Base-by-base conservation (phyloP, 306 rosid genomes). In the Vicia sativa region DNA sequence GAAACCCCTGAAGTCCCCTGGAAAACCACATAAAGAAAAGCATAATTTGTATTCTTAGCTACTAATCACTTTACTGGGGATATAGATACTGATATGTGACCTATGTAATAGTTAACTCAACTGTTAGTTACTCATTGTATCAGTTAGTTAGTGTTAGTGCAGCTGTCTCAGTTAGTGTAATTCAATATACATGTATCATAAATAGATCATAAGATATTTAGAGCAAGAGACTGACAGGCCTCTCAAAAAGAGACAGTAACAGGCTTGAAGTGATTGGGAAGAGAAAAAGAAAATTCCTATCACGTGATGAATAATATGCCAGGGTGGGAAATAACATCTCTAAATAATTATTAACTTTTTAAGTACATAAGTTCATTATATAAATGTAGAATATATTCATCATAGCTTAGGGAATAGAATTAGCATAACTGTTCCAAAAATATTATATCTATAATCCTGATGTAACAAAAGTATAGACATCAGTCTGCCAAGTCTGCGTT, bases 221-320 rank as follows among this genome's bases (percentile, higher is more conserved):
- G 25, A 59, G 65, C 12, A n/a, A 46, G 19, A 46, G 29, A 1
- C 46, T 52, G 50, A 26, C 56, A 59, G 11, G 54, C 63, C 62
- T 46, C 62, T 66, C 37, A 52, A 28, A 45, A 28, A 55, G 39
- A 43, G 55, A 53, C 44, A 31, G 26, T 25, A 26, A 53, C 15
- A 35, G 49, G 49, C 42, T 18, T n/a, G 25, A 55, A 19, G 52
- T 50, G 55, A 25, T 15, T 25, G 57, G 21, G 26, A 12, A 34
- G 62, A 16, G 21, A 49, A 21, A 48, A 15, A 38, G 10, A 44
- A 38, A 34, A 13, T 44, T 25, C 7, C 15, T 11, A 35, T 15
- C 35, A 45, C 48, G 46, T 77, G 42, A 81, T 31, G 61, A 29
- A 54, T 53, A 11, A 53, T 53, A 53, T 53, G 1, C 60, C 35